These are phyloP conservation scores for Bretschneidera sinensis DNA, from an alignment of 345 rosid genomes.

Conservation along the genomic window DNA sequence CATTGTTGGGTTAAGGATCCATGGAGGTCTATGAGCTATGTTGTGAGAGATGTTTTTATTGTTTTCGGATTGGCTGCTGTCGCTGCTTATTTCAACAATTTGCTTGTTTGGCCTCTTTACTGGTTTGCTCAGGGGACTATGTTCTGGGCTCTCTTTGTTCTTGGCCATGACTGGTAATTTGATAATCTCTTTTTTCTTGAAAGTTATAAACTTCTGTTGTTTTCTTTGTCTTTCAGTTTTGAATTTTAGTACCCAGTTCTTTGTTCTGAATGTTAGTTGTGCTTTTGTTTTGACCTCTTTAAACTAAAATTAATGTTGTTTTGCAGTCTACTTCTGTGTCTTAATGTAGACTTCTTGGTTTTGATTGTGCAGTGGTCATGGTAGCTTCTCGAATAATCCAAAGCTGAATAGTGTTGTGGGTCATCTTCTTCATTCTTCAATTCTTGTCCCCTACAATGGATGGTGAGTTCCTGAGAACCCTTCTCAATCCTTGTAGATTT, in stretches of 20 bases:
- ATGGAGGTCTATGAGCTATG: constrained; percentile 76
- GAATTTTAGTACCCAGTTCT: not conserved
- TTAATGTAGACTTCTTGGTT: constrained; percentile 6
- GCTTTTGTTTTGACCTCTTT: not conserved
- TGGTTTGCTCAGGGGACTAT: constrained; percentile 93
- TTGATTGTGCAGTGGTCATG: constrained; percentile 67
- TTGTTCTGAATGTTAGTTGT: not conserved
- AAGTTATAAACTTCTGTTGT: too few species aligned
- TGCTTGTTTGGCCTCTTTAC: constrained; percentile 89
- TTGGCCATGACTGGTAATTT: constrained; percentile 87
- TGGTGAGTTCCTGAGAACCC: constrained; percentile 44
- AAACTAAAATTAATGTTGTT: not conserved
- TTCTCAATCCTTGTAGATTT: not conserved
- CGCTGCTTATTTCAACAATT: constrained; percentile 61
- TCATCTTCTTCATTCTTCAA: constrained; percentile 84
- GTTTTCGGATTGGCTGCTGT: constrained; percentile 73
- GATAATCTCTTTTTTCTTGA: not conserved
- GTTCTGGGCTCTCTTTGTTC: constrained; percentile 98
- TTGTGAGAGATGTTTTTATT: constrained; percentile 61
- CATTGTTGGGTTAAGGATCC: constrained; percentile 93
- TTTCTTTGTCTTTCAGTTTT: not conserved
- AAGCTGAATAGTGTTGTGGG: constrained; percentile 73
- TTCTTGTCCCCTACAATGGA: constrained; percentile 92
- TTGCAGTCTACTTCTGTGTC: not conserved
- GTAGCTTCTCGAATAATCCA: constrained; percentile 75